Percentiles rank a stretch among this genome's conserved stretches.
Conservation (phyloP, 805 yeast species). For the Kodamaea neixiangensis region DNA sequence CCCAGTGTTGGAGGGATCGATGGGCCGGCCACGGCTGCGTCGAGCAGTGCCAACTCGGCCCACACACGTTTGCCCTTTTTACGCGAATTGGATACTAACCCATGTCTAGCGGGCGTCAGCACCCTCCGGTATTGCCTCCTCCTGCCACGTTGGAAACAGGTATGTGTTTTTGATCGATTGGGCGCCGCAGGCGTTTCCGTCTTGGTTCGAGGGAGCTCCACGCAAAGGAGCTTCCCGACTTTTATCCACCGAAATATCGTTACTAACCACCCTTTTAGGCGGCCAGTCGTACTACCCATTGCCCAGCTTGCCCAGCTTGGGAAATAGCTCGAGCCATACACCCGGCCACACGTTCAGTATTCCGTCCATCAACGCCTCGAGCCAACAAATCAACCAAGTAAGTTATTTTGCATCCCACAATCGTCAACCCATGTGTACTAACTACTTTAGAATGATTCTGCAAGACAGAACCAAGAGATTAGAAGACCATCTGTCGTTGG, state of each 20-base stretch:
- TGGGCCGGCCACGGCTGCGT: not conserved
- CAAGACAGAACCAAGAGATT: constrained; percentile 23
- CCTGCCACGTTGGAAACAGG: constrained; percentile 56
- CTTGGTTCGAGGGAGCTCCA: too few species aligned
- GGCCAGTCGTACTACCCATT: constrained; percentile 51
- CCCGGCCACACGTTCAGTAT: constrained; percentile 50
- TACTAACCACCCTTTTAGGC: constrained; percentile 33
- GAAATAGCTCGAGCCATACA: constrained; percentile 38
- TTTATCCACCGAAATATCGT: not conserved
- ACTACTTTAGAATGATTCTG: constrained; percentile 20
- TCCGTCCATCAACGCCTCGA: constrained; percentile 46
- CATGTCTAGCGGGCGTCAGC: constrained; percentile 47
- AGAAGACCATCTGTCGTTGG: constrained; percentile 29
- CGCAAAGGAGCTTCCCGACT: too few species aligned
- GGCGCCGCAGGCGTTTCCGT: not conserved
- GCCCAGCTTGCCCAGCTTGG: constrained; percentile 53
- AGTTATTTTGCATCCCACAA: constrained; percentile 16
- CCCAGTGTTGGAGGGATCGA: too few species aligned
- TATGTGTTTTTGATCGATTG: constrained; percentile 26
- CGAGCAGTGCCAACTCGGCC: not conserved
- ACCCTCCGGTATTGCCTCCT: constrained; percentile 61
- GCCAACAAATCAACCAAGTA: constrained; percentile 22
- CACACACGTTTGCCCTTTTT: not conserved
- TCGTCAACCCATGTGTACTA: constrained; percentile 3
- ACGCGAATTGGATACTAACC: constrained; percentile 5